A percentile compares a stretch with the other conserved stretches of the same genome.
Conservation (phyloP, 1,284 basidiomycete genomes). For the Sporisorium iseilematis-ciliati region DNA sequence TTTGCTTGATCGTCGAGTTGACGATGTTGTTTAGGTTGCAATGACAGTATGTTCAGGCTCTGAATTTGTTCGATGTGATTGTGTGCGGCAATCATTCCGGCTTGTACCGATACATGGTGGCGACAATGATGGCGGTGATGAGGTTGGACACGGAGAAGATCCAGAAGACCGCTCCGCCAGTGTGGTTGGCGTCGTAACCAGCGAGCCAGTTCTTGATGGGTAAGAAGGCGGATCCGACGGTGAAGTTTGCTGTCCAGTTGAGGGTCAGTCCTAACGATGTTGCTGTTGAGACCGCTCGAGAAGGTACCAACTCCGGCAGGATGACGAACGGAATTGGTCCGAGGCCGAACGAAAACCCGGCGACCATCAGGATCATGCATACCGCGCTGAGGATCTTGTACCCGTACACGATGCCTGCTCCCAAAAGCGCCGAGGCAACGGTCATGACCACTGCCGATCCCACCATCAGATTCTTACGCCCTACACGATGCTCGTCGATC, state of each 20-base stretch:
- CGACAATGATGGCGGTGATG: slow-evolving; percentile 44
- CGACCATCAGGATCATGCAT: slow-evolving; percentile 85
- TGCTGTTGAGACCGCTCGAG: slow-evolving; percentile 78
- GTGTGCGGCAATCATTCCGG: slow-evolving; percentile 13
- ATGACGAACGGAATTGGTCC: slow-evolving; percentile 92
- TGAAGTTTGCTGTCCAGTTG: slow-evolving; percentile 88
- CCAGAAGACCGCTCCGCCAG: slow-evolving; percentile 61
- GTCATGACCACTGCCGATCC: slow-evolving; percentile 75
- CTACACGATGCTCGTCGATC: slow-evolving; percentile 75
- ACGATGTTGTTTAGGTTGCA: too few species aligned
- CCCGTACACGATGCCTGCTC: slow-evolving; percentile 76
- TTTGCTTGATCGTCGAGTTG: slow-evolving; percentile 50
- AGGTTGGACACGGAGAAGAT: slow-evolving; percentile 54
- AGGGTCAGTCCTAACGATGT: slow-evolving; percentile 84
- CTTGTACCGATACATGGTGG: slow-evolving; percentile 44
- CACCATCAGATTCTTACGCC: slow-evolving; percentile 71
- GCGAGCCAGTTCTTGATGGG: slow-evolving; percentile 81
- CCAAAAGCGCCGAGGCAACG: slow-evolving; percentile 78
- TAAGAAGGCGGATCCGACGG: slow-evolving; percentile 84
- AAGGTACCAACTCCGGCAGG: slow-evolving; percentile 88
- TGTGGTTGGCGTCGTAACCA: slow-evolving; percentile 41
- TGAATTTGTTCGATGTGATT: not conserved
- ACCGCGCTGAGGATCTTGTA: slow-evolving; percentile 76
- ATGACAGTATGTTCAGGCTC: too few species aligned
- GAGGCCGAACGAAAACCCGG: slow-evolving; percentile 89